Evolutionary conservation across 2,329 filamentous ascomycete genomes (phyloP), one percentile per base, ranked within the genome.

Genomic region (Claviceps digitariae): DNA sequence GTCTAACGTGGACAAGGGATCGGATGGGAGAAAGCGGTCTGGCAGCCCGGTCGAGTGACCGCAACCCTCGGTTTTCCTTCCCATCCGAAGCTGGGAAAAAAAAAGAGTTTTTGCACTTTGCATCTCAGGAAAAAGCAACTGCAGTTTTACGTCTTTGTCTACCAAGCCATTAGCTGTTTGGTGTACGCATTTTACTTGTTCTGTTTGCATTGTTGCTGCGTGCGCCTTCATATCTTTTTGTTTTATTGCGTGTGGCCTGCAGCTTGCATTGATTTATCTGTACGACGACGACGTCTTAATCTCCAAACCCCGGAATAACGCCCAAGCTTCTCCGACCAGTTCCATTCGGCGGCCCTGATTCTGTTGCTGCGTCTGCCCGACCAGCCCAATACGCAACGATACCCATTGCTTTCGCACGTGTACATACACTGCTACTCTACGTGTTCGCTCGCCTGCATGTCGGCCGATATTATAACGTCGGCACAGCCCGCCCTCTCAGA

Each of bases 401-500:
- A 61, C 56, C 45, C 20, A 36, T 27, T 46, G 15, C n/a, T 17
- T 13, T 27, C 5, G 40, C 40, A 49, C 45, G 49, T 43, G 43
- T 47, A 25, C 50, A 31, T 34, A 25, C 50, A 31, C 25, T 36
- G 15, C 21, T 31, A 36, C 20, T 41, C 48, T 27, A n/a, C 13
- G 29, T 34, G 20, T 10, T 43, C 23, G 40, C n/a, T 43, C 23
- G 40, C 50, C 62, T 63, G 63, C 65, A 66, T 63, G 63, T 60
- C 64, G 57, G 55, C 59, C 62, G 60, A 65, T 65, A 65, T 57
- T 66, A 66, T 59, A 65, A 57, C 60, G 60, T 57, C 57, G 59
- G 59, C 60, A 60, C 65, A 59, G 54, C 58, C 58, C 63, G 58
- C 60, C 58, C 57, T 57, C 54, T 51, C 43, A 23, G 57, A 54